phyloP scores from a whole-genome alignment of 2,329 filamentous ascomycete genomes.

The Rhytidhysteron rufulum region DNA sequence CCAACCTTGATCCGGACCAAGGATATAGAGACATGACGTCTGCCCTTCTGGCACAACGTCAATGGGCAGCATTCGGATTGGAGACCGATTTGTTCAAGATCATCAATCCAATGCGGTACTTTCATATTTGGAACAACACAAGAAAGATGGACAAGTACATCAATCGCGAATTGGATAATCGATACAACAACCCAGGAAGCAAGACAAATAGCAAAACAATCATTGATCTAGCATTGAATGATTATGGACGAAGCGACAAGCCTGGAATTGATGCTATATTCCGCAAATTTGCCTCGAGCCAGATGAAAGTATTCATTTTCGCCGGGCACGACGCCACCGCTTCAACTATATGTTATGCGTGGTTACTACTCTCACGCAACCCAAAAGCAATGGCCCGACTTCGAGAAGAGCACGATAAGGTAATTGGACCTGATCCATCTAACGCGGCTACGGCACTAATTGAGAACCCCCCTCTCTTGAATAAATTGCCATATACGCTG shows the following conservation, averaged over 20 bases:
- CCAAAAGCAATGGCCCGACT: constrained; percentile 16
- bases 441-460: constrained; percentile 7
- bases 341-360: constrained; percentile 17
- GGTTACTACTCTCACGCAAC: constrained; percentile 14
- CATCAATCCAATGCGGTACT: not conserved
- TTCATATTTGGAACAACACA: not conserved
- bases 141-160: not conserved
- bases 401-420: constrained; percentile 43
- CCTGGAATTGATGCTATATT: constrained; percentile 23
- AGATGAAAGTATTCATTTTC: constrained; percentile 32
- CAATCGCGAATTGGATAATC: constrained; percentile 19
- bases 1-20: not conserved
- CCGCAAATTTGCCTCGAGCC: constrained; percentile 18
- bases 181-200: constrained; percentile 14
- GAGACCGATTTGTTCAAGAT: not conserved
- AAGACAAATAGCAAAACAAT: constrained; percentile 9
- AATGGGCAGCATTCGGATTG: not conserved
- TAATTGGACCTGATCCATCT: constrained; percentile 36
- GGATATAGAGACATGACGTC: not conserved
- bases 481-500: constrained; percentile 46
- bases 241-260: constrained; percentile 18
- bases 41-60: not conserved
- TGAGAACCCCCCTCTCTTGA: constrained; percentile 34
- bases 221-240: constrained; percentile 1
- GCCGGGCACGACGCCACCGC: constrained; percentile 38